Evolutionary conservation across 495 filamentous ascomycete species (phyloP).

Genomic region (Barbatosphaeria neglecta): DNA sequence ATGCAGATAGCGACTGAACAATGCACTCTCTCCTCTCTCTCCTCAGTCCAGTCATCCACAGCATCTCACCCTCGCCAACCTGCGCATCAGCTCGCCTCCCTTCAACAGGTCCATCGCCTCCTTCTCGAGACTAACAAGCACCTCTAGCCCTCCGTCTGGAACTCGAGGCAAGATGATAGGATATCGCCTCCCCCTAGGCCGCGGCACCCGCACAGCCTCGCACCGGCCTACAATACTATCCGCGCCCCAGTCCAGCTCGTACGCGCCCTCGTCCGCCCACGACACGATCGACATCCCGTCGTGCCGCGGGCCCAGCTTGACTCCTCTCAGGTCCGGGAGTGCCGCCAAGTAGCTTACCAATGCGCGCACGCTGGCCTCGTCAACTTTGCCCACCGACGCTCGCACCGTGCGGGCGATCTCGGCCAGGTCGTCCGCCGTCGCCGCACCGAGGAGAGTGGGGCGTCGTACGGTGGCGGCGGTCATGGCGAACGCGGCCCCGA

Average conservation of each 20-base stretch:
- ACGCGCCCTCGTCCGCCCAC: slow-evolving; percentile 14
- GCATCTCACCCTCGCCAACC: not conserved
- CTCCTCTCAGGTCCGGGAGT: slow-evolving; percentile 1
- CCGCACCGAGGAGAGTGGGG: slow-evolving; percentile 4
- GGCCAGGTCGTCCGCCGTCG: not conserved
- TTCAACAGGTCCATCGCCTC: slow-evolving; percentile 1
- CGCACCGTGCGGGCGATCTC: slow-evolving; percentile 8
- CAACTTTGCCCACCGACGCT: slow-evolving; percentile 3
- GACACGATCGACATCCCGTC: slow-evolving; percentile 56
- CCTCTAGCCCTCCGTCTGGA: slow-evolving; percentile 11
- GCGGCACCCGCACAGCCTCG: slow-evolving; percentile 14
- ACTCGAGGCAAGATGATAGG: slow-evolving; percentile 17
- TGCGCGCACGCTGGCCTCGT: slow-evolving; percentile 9
- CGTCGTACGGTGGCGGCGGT: slow-evolving; percentile 5
- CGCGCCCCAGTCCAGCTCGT: slow-evolving; percentile 16
- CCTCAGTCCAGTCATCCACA: not conserved
- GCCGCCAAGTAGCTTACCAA: slow-evolving; percentile 7
- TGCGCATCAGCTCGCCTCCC: not conserved
- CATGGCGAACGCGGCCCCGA: slow-evolving; percentile 19
- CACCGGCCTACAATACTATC: slow-evolving; percentile 11
- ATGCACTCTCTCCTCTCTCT: not conserved
- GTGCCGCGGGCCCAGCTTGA: slow-evolving; percentile 36
- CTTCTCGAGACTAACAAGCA: slow-evolving; percentile 12
- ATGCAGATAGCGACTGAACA: not conserved
- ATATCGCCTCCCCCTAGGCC: slow-evolving; percentile 10